These are phyloP conservation scores for Phyllosticta citriasiana DNA, from an alignment of 2,329 filamentous ascomycete genomes.

Conservation along the genomic window DNA sequence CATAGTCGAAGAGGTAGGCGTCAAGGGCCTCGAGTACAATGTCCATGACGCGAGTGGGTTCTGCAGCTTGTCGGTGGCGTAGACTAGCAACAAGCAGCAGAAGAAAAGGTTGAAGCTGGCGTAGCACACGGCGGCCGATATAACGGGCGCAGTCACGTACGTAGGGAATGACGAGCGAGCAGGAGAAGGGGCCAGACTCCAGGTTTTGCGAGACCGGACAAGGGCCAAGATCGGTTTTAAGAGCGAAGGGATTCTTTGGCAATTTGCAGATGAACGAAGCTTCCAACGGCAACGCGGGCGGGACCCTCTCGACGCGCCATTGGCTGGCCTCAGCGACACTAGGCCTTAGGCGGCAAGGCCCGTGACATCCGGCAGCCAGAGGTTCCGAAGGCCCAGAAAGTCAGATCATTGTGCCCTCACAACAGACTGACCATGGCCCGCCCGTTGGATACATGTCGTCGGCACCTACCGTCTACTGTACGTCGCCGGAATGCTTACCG, in stretches of 20 bases:
- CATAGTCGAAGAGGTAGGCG: slow-evolving; percentile 67
- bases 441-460: background rate
- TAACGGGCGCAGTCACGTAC: too few relatives aligned
- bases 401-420: background rate
- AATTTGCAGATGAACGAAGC: background rate
- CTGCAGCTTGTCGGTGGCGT: background rate
- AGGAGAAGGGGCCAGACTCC: background rate
- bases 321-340: background rate
- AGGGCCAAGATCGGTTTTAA: background rate
- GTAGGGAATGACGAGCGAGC: background rate
- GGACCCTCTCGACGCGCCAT: background rate
- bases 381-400: background rate
- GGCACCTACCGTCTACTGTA: too few relatives aligned
- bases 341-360: background rate
- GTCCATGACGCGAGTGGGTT: slow-evolving; percentile 57
- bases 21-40: slow-evolving; percentile 80
- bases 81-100: background rate
- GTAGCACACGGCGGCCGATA: background rate
- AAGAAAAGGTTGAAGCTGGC: background rate
- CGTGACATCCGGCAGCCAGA: background rate
- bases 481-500: too few relatives aligned
- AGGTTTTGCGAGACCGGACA: background rate
- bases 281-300: background rate
- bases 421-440: background rate
- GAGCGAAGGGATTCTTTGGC: background rate